Evolutionary conservation across 805 yeast species (phyloP), one percentile per base, ranked within the genome.

Genomic region (Myxozyma lipomycoides): DNA sequence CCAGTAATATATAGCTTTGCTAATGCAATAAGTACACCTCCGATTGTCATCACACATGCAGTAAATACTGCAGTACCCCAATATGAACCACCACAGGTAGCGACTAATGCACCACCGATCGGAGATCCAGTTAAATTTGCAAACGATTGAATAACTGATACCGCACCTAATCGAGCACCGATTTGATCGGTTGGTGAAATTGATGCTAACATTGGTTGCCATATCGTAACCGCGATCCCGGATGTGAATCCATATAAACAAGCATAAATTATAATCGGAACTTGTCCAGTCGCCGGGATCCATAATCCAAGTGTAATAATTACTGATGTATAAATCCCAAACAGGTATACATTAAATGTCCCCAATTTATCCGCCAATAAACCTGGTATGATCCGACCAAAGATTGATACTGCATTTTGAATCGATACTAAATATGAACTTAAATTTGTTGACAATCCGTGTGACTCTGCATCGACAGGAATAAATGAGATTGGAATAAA

Each of bases 121-220:
- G 70, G 67, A 6, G 67, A 59, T 0, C 69, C 70, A 1, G 61
- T 43, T 4, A 67, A 57, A 23, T 59, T 48, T 1, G 77, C 80
- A 59, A 77, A 73, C 0, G 89, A 74, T 37, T 83, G 80, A 10
- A 74, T 60, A 4, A 76, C 70, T 34, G 85, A 71, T 1, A 86
- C 76, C 36, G 80, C 51, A 1, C 86, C 86, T 86, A 86, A 84
- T 4, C 69, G 54, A 3, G 61, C 59, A 7, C 70, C 69, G 10
- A 64, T 55, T 25, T 60, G 45, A 9, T 57, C 52, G 36, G 64
- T 43, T 37, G 66, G 61, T 0, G 61, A 51, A 4, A 67, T 65
- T 21, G 55, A 51, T 1, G 70, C 67, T 2, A 66, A 56, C 32
- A 66, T 53, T 1, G 68, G 63, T 1, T 70, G 70, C 22, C 65